Percentiles rank a stretch among this genome's conserved stretches.
These are phyloP conservation scores for apple (Malus domestica) DNA, from an alignment of 306 rosid species.

Conservation along the genomic window DNA sequence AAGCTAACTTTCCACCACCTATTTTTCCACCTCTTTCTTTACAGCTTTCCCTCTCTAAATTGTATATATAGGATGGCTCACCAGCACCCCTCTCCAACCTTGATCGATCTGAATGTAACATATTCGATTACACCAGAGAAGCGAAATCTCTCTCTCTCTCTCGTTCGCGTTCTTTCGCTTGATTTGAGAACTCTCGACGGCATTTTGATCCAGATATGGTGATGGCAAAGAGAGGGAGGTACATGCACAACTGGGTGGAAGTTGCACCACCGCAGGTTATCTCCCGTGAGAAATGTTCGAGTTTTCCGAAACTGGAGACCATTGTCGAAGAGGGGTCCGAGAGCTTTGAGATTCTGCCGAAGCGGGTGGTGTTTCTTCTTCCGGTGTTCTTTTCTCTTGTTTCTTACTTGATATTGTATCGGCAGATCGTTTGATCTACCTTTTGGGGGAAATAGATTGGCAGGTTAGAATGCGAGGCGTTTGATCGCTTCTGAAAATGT, in stretches of 20 bases:
- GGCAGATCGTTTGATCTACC: not conserved
- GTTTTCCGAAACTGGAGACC: conserved; percentile 3
- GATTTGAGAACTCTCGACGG: not conserved
- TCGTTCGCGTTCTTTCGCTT: not conserved
- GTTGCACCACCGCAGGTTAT: conserved; percentile 2
- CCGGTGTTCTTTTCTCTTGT: conserved; percentile 5
- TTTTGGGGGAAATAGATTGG: not conserved
- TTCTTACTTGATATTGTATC: not conserved
- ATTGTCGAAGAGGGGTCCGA: conserved; percentile 12
- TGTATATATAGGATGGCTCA: not conserved
- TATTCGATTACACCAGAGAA: not conserved
- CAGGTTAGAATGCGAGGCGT: not conserved
- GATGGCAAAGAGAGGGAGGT: conserved; percentile 1
- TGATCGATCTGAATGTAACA: not conserved
- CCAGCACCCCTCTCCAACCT: not conserved
- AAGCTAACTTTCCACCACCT: not conserved
- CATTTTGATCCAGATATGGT: not conserved
- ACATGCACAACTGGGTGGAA: not conserved
- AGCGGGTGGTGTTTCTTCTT: conserved; percentile 9
- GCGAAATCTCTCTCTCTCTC: not conserved
- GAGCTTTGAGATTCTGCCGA: conserved; percentile 1
- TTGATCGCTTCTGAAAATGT: not conserved
- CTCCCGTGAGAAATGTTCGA: not conserved
- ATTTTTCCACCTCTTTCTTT: not conserved
- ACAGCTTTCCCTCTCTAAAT: not conserved